phyloP scores from a whole-genome alignment of 495 filamentous ascomycete genomes.

The Tuber magnatum region DNA sequence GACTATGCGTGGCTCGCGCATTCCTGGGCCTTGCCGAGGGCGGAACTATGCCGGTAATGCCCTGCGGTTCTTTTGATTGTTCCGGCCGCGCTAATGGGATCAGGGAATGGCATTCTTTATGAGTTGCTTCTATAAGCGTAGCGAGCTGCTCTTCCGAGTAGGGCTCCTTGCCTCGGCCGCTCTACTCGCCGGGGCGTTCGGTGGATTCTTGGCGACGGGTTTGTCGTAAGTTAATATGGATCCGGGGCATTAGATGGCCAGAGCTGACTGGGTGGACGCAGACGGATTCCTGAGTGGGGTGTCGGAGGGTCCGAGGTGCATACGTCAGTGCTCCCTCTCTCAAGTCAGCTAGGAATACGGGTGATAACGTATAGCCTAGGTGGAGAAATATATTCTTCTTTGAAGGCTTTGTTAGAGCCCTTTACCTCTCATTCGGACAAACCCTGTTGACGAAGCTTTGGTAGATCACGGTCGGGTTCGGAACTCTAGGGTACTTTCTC shows the following conservation, averaged over 20 bases:
- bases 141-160: constrained; percentile 56
- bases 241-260: neutral
- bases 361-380: constrained; percentile 56
- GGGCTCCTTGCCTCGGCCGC: constrained; percentile 70
- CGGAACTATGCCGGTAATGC: constrained; percentile 36
- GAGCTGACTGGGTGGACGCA: neutral
- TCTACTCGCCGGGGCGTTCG: constrained; percentile 69
- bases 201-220: constrained; percentile 60
- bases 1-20: constrained; percentile 26
- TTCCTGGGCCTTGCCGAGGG: constrained; percentile 44
- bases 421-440: neutral
- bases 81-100: constrained; percentile 53
- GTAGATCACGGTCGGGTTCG: constrained; percentile 56
- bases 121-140: constrained; percentile 77
- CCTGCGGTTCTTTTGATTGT: neutral
- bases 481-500: constrained; percentile 58
- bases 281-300: constrained; percentile 41
- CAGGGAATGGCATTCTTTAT: constrained; percentile 75
- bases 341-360: constrained; percentile 48
- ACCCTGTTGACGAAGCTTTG: constrained; percentile 3
- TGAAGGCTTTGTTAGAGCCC: constrained; percentile 43
- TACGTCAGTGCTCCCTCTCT: constrained; percentile 16
- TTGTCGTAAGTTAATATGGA: constrained; percentile 43
- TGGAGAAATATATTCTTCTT: constrained; percentile 85
- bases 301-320: constrained; percentile 36